Base-by-base conservation (phyloP, 2,329 filamentous ascomycete genomes). In the Waltergamsia citrina region DNA sequence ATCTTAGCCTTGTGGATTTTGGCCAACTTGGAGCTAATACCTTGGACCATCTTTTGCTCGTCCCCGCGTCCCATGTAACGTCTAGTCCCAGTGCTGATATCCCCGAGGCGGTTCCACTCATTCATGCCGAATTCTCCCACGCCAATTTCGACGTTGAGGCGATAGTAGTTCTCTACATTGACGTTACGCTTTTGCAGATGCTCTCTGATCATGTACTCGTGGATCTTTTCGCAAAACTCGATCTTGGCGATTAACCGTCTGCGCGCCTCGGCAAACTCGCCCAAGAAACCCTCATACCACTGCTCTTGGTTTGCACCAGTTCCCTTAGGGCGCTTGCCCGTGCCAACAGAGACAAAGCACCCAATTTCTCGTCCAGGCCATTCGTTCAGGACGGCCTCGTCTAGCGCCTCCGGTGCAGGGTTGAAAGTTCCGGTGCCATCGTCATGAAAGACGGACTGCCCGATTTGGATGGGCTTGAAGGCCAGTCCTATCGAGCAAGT, bases 51-150 rank as follows among this genome's bases (percentile, higher is more conserved):
- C 45, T 64, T 71, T 53, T 94, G 84, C 38, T 93, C 81, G 1
- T 78, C 77, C 9, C 72, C 67, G 40, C 80, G 80, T 7, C 69
- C 65, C 34, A 98, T 72, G 52, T 96, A 98, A 42, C 81, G 76
- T 44, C 85, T 74, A 0, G 92, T 98, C 51, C 81, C 81, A 11
- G 86, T 95, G 62, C 85, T 94, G 60, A 98, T 96, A 34, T 95
- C 90, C 18, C 85, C 81, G n/a, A 96, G 64, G 4, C 88, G 77
- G 48, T 85, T 76, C 92, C 92, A 98, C 54, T 96, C 92, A 52
- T 96, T 98, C 87, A 98, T 96, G 33, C 85, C 90, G 54, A 95
- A 96, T 52, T 96, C 92, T 34, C 90, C 88, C 4, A 96, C 88
- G 2, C 90, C 92, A 12, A 94, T 80, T 52, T 96, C 88, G 26